phyloP scores from a whole-genome alignment of 257 asterid genomes.

The Euphrasia confusa region DNA sequence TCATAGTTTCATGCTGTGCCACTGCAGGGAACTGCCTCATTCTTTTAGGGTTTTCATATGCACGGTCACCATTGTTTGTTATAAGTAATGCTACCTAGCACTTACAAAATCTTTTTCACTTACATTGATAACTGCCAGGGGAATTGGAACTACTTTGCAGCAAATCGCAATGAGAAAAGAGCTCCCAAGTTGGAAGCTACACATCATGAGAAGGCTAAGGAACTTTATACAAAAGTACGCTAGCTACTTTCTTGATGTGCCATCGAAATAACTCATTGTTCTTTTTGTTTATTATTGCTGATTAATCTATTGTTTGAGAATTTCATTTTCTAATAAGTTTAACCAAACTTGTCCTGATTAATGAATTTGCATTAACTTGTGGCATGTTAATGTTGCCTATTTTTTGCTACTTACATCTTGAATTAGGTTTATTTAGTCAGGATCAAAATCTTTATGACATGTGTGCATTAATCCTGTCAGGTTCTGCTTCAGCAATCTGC shows the following conservation, averaged over 20 bases:
- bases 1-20: not conserved
- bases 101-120: slow-evolving; percentile 25
- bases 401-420: slow-evolving; percentile 6
- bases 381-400: slow-evolving; percentile 10
- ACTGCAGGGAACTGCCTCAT: slow-evolving; percentile 8
- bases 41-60: slow-evolving; percentile 15
- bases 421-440: slow-evolving; percentile 13
- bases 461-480: slow-evolving; percentile 37
- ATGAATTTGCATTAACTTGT: slow-evolving; percentile 4
- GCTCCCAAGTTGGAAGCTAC: slow-evolving; percentile 93
- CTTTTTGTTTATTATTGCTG: not conserved
- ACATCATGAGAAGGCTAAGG: slow-evolving; percentile 97
- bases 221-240: slow-evolving; percentile 81
- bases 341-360: not conserved
- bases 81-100: slow-evolving; percentile 17
- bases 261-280: slow-evolving; percentile 17
- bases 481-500: slow-evolving; percentile 77
- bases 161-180: slow-evolving; percentile 86
- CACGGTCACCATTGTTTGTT: slow-evolving; percentile 17
- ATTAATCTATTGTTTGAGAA: not conserved
- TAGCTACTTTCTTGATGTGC: slow-evolving; percentile 22
- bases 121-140: slow-evolving; percentile 51
- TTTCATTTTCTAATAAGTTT: slow-evolving; percentile 1
- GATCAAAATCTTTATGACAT: slow-evolving; percentile 16
- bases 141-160: slow-evolving; percentile 90